phyloP scores from a whole-genome alignment of 2,329 filamentous ascomycete species.

The Fusarium haematococcum region DNA sequence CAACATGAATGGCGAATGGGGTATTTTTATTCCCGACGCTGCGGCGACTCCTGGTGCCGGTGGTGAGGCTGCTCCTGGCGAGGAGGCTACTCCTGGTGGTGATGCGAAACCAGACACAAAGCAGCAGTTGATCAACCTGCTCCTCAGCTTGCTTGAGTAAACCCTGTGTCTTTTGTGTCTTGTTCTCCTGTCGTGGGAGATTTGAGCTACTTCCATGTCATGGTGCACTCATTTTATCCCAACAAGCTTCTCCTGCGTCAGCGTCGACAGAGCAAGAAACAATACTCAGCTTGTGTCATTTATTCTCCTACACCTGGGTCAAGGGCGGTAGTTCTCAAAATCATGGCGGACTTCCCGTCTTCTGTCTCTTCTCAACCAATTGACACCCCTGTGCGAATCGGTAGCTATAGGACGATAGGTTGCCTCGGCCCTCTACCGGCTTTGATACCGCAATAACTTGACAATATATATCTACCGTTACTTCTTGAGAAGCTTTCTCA shows the following conservation, averaged over 20 bases:
- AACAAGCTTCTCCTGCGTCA: neutral
- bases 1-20: constrained; percentile 50
- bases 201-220: neutral
- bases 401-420: neutral
- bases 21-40: constrained; percentile 44
- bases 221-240: neutral
- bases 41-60: constrained; percentile 5
- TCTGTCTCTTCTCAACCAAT: too few species aligned
- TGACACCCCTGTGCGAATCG: neutral
- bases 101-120: neutral
- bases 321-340: neutral
- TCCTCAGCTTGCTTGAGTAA: neutral
- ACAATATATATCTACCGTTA: too few species aligned
- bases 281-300: too few species aligned
- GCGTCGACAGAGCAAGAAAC: neutral
- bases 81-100: neutral
- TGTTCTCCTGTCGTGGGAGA: neutral
- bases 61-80: neutral
- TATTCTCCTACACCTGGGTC: neutral
- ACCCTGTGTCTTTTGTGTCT: neutral
- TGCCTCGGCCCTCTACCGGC: neutral
- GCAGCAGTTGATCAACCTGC: neutral
- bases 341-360: neutral
- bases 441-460: neutral
- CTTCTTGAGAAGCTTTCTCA: too few species aligned